A percentile compares a stretch with the other conserved stretches of the same genome.
Evolutionary conservation across 495 filamentous ascomycete species (phyloP).

Genomic region (Penicillium herquei): DNA sequence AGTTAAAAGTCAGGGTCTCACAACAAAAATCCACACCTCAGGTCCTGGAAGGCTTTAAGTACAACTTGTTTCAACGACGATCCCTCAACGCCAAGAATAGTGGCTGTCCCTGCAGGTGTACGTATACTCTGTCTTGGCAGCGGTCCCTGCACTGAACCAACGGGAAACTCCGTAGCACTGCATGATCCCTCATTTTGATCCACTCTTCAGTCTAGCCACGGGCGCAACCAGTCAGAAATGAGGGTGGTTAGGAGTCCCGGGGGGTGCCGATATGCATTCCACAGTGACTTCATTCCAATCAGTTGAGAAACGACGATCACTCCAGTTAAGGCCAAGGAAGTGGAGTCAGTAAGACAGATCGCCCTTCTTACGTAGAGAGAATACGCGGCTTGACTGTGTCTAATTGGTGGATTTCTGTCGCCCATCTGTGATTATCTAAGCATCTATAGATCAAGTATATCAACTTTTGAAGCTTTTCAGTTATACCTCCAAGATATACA

Average conservation of each 20-base stretch:
- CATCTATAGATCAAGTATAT: no score
- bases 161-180: neutral
- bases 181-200: neutral
- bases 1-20: neutral
- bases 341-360: neutral
- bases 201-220: neutral
- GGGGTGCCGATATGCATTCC: conserved; percentile 1
- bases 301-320: neutral
- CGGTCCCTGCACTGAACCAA: neutral
- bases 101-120: conserved; percentile 8
- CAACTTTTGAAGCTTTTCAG: no score
- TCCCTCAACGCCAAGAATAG: neutral
- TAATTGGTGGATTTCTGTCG: neutral
- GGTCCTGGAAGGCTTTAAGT: neutral
- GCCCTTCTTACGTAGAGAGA: neutral
- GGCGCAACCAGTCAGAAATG: neutral
- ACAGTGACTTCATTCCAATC: neutral
- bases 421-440: no score
- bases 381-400: neutral
- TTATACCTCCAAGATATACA: no score
- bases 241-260: neutral
- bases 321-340: neutral
- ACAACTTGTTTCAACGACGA: conserved; percentile 1
- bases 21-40: neutral
- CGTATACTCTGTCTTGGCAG: conserved; percentile 13